Conservation (phyloP, 345 rosid species). For the Turnera subulata region DNA sequence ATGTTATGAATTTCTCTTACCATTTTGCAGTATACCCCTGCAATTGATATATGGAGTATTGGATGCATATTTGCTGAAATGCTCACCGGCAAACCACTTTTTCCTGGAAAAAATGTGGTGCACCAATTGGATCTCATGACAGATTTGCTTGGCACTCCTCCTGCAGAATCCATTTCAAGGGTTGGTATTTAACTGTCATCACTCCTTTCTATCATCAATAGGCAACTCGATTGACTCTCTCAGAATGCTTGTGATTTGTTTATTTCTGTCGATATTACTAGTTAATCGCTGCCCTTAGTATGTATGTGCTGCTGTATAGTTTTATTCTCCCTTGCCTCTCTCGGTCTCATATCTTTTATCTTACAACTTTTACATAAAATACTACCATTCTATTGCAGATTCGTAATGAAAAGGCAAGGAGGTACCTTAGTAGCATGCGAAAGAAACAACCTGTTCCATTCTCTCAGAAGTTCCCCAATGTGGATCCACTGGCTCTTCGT, state of each 20-base stretch:
- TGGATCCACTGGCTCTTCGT: constrained; percentile 74
- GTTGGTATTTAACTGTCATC: constrained; percentile 35
- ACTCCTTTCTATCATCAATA: no score
- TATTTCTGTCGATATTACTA: not conserved
- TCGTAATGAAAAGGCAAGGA: constrained; percentile 95
- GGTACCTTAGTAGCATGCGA: constrained; percentile 93
- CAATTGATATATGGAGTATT: constrained; percentile 95
- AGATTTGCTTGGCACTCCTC: constrained; percentile 91
- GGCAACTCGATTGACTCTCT: not conserved
- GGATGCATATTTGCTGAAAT: constrained; percentile 99
- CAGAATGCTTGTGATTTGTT: not conserved
- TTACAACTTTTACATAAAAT: no score
- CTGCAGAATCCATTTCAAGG: constrained; percentile 68
- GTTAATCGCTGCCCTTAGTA: no score
- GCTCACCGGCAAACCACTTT: constrained; percentile 88
- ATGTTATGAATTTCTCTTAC: constrained; percentile 1
- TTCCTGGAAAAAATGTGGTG: constrained; percentile 96
- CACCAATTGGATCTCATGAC: constrained; percentile 97
- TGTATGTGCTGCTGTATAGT: not conserved
- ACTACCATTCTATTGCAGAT: constrained; percentile 44
- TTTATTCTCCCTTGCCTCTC: not conserved
- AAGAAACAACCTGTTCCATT: constrained; percentile 77
- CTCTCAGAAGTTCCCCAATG: constrained; percentile 76
- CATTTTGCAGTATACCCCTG: constrained; percentile 78
- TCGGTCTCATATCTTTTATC: not conserved